Conservation (phyloP, 371 early-diverging fungal genomes). For the Capillidium heterosporum region DNA sequence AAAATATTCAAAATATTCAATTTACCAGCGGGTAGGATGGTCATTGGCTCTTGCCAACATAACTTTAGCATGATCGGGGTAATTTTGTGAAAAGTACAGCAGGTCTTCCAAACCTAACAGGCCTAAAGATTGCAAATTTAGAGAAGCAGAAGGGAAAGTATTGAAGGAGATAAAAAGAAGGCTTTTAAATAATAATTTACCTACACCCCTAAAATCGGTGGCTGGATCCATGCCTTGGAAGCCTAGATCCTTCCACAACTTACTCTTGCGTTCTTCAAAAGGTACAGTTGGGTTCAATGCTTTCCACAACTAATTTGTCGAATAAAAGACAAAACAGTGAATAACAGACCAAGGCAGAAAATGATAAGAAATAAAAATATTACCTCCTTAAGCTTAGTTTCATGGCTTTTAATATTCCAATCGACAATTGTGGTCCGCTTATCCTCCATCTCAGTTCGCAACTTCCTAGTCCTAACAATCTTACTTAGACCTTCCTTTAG, state of each 20-base stretch:
- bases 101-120: slow-evolving; percentile 57
- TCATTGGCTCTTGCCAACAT: slow-evolving; percentile 33
- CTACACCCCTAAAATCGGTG: slow-evolving; percentile 80
- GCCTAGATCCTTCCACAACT: slow-evolving; percentile 55
- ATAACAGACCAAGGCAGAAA: no score
- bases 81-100: slow-evolving; percentile 36
- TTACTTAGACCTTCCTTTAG: no score
- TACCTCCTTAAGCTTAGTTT: no score
- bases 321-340: no score
- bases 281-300: slow-evolving; percentile 35
- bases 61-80: slow-evolving; percentile 28
- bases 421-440: no score
- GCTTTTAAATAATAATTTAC: slow-evolving; percentile 9
- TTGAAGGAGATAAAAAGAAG: not conserved
- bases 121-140: no score
- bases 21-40: slow-evolving; percentile 15
- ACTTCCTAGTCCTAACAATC: no score
- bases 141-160: no score
- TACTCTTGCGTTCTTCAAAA: slow-evolving; percentile 23
- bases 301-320: slow-evolving; percentile 61
- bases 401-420: no score
- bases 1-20: not conserved
- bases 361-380: no score
- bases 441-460: no score
- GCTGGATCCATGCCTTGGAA: slow-evolving; percentile 76